Percentiles rank a stretch among this genome's conserved stretches.
These are phyloP conservation scores for Rhynchosporium secalis DNA, from an alignment of 2,329 filamentous ascomycete species.

Conservation along the genomic window DNA sequence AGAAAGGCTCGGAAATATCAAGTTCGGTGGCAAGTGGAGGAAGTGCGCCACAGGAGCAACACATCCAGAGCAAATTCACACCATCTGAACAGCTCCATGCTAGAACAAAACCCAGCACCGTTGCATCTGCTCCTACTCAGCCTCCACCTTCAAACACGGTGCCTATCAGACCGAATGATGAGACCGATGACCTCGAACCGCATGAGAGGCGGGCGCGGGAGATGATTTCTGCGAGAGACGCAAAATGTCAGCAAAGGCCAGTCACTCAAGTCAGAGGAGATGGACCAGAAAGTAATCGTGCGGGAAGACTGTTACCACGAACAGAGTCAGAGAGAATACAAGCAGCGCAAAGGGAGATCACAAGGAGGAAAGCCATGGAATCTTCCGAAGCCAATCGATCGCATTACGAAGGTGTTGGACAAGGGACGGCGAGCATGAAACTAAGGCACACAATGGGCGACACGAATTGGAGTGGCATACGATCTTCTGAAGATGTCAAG, in stretches of 20 bases:
- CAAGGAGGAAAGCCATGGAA: constrained; percentile 19
- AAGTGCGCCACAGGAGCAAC: neutral
- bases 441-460: constrained; percentile 21
- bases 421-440: neutral
- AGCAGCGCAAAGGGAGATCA: constrained; percentile 13
- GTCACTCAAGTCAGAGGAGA: constrained; percentile 20
- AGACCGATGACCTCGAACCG: constrained; percentile 25
- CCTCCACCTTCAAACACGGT: neutral
- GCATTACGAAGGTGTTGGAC: neutral
- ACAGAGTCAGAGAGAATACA: constrained; percentile 17
- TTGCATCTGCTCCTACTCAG: neutral
- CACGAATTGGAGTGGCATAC: neutral
- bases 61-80: neutral
- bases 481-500: neutral
- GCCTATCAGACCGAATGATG: neutral
- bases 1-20: neutral
- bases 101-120: neutral
- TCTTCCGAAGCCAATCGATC: neutral
- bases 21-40: neutral
- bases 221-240: constrained; percentile 24
- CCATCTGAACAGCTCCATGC: neutral
- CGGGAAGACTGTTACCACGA: constrained; percentile 26
- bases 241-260: constrained; percentile 16
- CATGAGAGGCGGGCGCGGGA: constrained; percentile 36
- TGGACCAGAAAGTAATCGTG: constrained; percentile 35